A percentile compares a stretch with the other conserved stretches of the same genome.
These are phyloP conservation scores for Tylopilus sp. DNA, from an alignment of 768 basidiomycete genomes.

Conservation along the genomic window DNA sequence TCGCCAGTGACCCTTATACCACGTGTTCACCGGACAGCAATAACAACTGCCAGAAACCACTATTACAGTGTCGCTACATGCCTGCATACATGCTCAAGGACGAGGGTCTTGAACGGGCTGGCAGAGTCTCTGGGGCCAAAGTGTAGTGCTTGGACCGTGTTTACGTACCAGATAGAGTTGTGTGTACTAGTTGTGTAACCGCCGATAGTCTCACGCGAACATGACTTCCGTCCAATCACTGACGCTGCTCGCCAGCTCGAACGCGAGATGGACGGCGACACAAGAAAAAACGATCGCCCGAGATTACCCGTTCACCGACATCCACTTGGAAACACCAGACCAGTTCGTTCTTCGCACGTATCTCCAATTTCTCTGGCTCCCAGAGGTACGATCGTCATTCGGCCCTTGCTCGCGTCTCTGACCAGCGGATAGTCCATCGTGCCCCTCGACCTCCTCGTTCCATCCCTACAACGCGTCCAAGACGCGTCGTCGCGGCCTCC, in stretches of 20 bases:
- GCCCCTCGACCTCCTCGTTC: constrained; percentile 57
- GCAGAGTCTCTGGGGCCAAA: constrained; percentile 41
- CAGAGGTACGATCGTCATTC: constrained; percentile 47
- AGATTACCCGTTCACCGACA: constrained; percentile 53
- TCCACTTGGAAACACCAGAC: constrained; percentile 45
- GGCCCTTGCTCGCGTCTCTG: constrained; percentile 5
- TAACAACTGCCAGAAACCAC: constrained; percentile 1
- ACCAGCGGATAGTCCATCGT: constrained; percentile 56
- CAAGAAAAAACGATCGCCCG: constrained; percentile 57
- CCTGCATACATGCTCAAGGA: constrained; percentile 84
- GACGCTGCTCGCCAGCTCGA: constrained; percentile 19
- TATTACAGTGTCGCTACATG: constrained; percentile 41
- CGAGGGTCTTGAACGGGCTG: constrained; percentile 69
- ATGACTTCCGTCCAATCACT: constrained; percentile 21
- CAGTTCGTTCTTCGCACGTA: constrained; percentile 63
- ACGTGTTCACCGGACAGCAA: constrained; percentile 16
- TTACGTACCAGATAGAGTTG: background rate
- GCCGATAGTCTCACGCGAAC: background rate
- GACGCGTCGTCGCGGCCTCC: constrained; percentile 27
- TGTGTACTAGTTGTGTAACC: background rate
- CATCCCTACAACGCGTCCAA: constrained; percentile 52
- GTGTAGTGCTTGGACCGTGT: background rate
- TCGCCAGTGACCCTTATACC: constrained; percentile 21
- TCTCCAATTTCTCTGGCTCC: constrained; percentile 76
- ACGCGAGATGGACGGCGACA: constrained; percentile 48